These are phyloP conservation scores for Bruguiera hainesii DNA, from an alignment of 441 rosid species.

Conservation along the genomic window DNA sequence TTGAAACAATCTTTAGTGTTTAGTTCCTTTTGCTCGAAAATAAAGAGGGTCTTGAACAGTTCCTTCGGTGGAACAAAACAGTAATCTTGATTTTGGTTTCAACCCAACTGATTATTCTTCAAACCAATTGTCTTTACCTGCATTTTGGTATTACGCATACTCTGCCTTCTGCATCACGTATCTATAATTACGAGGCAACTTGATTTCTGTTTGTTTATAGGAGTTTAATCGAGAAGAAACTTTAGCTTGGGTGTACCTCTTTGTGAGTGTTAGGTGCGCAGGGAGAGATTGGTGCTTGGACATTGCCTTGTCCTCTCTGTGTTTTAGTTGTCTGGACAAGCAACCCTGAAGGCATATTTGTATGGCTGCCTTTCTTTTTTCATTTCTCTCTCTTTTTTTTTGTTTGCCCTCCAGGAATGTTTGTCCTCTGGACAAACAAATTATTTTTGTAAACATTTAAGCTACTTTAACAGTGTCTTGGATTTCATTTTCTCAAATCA, in stretches of 20 bases:
- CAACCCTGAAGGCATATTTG: conserved; percentile 33
- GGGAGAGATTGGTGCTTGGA: conserved; percentile 85
- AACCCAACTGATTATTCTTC: no score
- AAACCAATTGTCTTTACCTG: not conserved
- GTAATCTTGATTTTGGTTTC: no score
- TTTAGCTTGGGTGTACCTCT: conserved; percentile 87
- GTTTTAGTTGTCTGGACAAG: conserved; percentile 73
- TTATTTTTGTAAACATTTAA: no score
- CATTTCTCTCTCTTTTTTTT: not conserved
- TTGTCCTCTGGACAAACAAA: no score
- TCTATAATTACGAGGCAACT: not conserved
- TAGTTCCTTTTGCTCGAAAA: no score
- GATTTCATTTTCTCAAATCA: no score
- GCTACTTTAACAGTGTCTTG: no score
- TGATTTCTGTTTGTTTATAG: conserved; percentile 36
- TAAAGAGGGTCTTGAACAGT: no score
- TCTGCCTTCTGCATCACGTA: not conserved
- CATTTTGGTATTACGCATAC: not conserved
- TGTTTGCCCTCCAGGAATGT: no score
- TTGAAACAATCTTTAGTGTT: no score
- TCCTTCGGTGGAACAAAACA: no score
- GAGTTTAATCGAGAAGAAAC: conserved; percentile 94
- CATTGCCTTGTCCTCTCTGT: conserved; percentile 89
- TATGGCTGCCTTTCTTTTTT: not conserved
- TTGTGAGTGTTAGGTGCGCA: conserved; percentile 62